Evolutionary conservation across 768 basidiomycete genomes (phyloP).

Genomic region (Naganishia friedmannii): DNA sequence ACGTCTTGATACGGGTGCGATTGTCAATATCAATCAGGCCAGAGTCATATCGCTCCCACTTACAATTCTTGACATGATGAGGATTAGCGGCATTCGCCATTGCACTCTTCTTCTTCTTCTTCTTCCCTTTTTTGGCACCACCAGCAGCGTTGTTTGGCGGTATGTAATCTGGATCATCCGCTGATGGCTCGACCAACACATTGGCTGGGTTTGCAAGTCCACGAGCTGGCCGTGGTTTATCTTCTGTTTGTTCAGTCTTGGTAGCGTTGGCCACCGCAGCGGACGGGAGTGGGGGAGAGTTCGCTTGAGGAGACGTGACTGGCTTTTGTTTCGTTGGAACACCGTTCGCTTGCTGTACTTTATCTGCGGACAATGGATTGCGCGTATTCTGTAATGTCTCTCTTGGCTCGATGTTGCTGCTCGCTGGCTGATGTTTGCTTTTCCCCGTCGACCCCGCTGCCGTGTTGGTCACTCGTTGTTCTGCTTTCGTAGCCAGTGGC

Average conservation of each 20-base stretch:
- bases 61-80: constrained; percentile 84
- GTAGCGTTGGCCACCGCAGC: neutral
- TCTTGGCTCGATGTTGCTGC: neutral
- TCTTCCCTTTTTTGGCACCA: constrained; percentile 54
- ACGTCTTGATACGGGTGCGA: constrained; percentile 36
- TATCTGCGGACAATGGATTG: neutral
- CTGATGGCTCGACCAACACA: constrained; percentile 20
- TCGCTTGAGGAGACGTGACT: neutral
- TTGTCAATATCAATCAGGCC: neutral
- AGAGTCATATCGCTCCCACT: constrained; percentile 12
- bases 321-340: neutral
- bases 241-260: neutral
- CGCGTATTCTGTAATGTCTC: neutral
- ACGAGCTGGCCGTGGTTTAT: neutral
- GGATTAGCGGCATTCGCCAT: constrained; percentile 91
- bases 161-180: constrained; percentile 21
- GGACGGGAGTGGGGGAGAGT: neutral
- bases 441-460: neutral
- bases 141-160: neutral
- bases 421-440: neutral
- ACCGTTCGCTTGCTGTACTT: constrained; percentile 7
- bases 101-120: constrained; percentile 92
- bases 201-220: neutral
- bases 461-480: neutral
- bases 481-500: neutral